Evolutionary conservation across 2,329 filamentous ascomycete species (phyloP).

Genomic region (Bimuria novae-zelandiae): DNA sequence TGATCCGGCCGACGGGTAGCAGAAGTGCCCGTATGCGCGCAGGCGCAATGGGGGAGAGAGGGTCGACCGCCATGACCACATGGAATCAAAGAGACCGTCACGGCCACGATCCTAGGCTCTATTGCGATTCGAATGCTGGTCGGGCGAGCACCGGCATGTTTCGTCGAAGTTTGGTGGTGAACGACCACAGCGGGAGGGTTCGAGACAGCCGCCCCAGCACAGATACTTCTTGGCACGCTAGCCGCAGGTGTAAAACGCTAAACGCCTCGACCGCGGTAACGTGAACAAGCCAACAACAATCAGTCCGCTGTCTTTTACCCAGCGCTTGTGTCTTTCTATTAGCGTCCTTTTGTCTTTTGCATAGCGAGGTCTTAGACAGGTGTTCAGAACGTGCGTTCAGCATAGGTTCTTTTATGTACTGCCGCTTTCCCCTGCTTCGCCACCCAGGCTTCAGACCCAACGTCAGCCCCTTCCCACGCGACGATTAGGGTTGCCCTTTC

Average conservation of each 20-base stretch:
- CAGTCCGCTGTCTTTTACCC: neutral
- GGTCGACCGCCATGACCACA: slow-evolving; percentile 82
- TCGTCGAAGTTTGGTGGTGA: slow-evolving; percentile 28
- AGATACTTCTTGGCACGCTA: neutral
- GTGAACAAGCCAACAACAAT: neutral
- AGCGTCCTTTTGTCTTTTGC: slow-evolving; percentile 24
- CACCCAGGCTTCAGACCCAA: slow-evolving; percentile 25
- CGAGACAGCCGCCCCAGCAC: slow-evolving; percentile 10
- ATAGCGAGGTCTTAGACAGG: slow-evolving; percentile 37
- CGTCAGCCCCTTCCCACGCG: slow-evolving; percentile 10
- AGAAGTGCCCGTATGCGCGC: slow-evolving; percentile 88
- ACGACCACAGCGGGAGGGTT: slow-evolving; percentile 19
- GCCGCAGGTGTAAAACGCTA: too few species aligned
- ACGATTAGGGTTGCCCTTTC: neutral
- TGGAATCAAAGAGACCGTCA: slow-evolving; percentile 35
- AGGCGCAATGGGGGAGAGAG: slow-evolving; percentile 86
- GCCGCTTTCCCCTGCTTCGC: slow-evolving; percentile 27
- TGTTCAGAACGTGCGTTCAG: slow-evolving; percentile 15
- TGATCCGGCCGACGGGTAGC: slow-evolving; percentile 85
- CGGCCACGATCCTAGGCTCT: slow-evolving; percentile 19
- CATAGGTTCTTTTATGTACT: slow-evolving; percentile 25
- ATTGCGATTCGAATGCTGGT: slow-evolving; percentile 15
- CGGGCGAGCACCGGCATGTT: slow-evolving; percentile 25
- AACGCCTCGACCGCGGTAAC: too few species aligned
- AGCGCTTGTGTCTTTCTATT: slow-evolving; percentile 4